phyloP scores from a whole-genome alignment of 2,329 filamentous ascomycete genomes.

The Phaeosphaeriaceae sp. region DNA sequence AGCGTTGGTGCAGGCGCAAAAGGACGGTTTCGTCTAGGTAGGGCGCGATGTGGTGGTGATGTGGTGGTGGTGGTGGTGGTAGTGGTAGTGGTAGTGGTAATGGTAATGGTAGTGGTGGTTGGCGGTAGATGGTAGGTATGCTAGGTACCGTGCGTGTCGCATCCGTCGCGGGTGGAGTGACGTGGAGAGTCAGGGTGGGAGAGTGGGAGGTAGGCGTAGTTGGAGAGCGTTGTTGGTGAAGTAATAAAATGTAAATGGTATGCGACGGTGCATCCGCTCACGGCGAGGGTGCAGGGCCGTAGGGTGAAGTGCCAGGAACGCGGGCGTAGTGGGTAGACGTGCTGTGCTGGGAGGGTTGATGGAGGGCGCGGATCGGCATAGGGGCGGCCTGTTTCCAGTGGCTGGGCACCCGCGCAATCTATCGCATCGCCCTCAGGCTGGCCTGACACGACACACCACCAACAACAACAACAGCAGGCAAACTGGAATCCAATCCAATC shows the following conservation, averaged over 20 bases:
- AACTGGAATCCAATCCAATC: too few relatives aligned
- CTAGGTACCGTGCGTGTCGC: slow-evolving; percentile 31
- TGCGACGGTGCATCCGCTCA: slow-evolving; percentile 37
- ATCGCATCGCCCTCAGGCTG: neutral
- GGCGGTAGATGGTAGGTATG: too few relatives aligned
- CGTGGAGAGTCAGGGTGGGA: slow-evolving; percentile 23
- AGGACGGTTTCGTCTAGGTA: slow-evolving; percentile 10
- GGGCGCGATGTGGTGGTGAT: slow-evolving; percentile 31
- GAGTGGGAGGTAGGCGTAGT: slow-evolving; percentile 32
- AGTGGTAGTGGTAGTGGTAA: too few relatives aligned
- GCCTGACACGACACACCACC: neutral
- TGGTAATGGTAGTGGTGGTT: too few relatives aligned
- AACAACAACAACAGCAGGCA: neutral
- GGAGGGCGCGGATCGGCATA: slow-evolving; percentile 30
- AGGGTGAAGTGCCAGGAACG: slow-evolving; percentile 30
- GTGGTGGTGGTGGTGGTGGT: too few relatives aligned
- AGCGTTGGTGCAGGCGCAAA: neutral
- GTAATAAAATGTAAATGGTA: slow-evolving; percentile 15
- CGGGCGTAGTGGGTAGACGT: slow-evolving; percentile 30
- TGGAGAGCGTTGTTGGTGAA: slow-evolving; percentile 19
- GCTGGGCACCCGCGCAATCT: slow-evolving; percentile 18
- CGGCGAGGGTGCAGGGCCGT: slow-evolving; percentile 30
- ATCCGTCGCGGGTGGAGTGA: slow-evolving; percentile 39
- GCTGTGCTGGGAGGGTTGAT: slow-evolving; percentile 36
- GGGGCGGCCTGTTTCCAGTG: slow-evolving; percentile 19